Base-by-base conservation (phyloP, 305 asterid species). In the Rubia tinctorum region DNA sequence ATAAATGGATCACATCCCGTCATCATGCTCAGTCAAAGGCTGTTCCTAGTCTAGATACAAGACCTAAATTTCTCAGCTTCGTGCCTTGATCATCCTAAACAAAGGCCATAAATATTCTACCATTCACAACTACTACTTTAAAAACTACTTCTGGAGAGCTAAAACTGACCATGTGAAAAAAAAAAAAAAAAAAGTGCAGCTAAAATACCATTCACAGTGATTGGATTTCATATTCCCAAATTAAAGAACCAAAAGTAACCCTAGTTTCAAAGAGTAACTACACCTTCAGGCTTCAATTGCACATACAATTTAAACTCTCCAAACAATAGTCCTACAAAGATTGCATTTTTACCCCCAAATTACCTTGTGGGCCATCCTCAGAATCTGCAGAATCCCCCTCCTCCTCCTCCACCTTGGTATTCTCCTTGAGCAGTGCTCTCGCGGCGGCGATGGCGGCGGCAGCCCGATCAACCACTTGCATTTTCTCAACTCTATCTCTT, bases 401-500 rank as follows among this genome's bases (percentile, higher is more conserved):
- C 69, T 12, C 85, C 68, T 17, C 56, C 66, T 63, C 78, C 73
- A 37, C 60, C 37, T 58, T 62, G 55, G 42, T 25, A 70, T 83
- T 81, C 84, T 90, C 93, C 82, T 90, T 77, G n/a, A 91, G 73
- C 80, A 94, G 76, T 9, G 96, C 90, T 68, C 84, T 84, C 0
- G 99, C 96, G 0, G 99, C 99, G 2, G 99, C 86, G 10, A 94
- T 82, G 23, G 97, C 97, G 3, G 99, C 99, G 4, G 97, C 95
- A 17, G 99, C 99, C 39, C 99, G 97, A 89, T 94, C 99, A 76
- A 94, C 86, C 10, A 91, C 96, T 83, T 94, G 97, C 90, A 88
- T 84, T 80, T 91, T 83, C 86, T 94, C 98, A 65, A 84, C 83
- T 78, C 85, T 89, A 60, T 94, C 95, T 44, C 99, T 89, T 74